phyloP scores from a whole-genome alignment of 257 asterid species.

The Solanum peruvianum region DNA sequence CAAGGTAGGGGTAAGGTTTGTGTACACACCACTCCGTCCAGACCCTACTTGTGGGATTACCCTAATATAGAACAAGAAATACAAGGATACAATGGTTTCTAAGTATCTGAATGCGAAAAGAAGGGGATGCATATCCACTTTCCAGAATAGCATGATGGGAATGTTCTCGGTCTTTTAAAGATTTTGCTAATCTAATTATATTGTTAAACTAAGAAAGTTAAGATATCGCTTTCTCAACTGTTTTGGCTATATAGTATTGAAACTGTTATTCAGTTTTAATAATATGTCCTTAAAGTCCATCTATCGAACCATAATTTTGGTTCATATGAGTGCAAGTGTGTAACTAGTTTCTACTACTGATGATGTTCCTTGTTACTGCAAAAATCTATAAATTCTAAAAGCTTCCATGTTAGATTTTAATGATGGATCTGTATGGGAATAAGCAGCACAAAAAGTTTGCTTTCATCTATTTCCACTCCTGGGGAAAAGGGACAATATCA shows the following conservation, averaged over 20 bases:
- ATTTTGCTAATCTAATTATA: background rate
- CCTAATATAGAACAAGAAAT: too few species aligned
- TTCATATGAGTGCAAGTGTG: background rate
- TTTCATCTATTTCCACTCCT: background rate
- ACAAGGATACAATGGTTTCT: too few species aligned
- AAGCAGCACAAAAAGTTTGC: background rate
- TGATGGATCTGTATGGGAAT: background rate
- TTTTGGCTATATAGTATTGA: background rate
- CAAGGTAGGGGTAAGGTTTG: background rate
- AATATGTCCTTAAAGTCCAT: background rate
- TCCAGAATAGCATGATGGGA: background rate
- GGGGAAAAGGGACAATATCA: background rate
- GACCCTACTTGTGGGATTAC: too few species aligned
- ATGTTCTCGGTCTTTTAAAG: background rate
- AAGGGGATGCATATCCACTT: too few species aligned
- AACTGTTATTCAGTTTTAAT: background rate
- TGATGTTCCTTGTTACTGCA: background rate
- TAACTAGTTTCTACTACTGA: background rate
- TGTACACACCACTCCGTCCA: too few species aligned
- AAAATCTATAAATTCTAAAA: background rate
- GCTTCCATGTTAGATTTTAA: too few species aligned
- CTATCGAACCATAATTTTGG: background rate
- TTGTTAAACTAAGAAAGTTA: background rate
- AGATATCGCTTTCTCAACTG: background rate
- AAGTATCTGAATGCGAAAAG: too few species aligned